Percentiles rank a stretch among this genome's conserved stretches.
Conservation (phyloP, 208 protist genomes). For the Acanthamoeba healyi region DNA sequence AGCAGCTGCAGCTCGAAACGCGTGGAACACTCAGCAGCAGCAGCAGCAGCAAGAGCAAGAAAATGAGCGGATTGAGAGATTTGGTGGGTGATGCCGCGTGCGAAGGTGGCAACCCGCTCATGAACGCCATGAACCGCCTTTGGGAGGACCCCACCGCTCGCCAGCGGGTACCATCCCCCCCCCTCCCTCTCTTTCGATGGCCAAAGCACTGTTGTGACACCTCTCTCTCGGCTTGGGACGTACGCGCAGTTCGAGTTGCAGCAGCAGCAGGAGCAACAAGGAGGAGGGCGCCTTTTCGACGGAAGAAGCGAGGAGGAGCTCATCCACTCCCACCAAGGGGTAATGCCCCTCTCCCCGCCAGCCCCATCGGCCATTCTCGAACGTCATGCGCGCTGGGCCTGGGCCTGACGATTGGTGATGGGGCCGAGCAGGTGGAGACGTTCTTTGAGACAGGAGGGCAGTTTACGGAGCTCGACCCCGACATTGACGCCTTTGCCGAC, state of each 20-base stretch:
- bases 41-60: not conserved
- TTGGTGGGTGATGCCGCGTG: not conserved
- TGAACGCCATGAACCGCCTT: conserved; percentile 9
- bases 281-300: not conserved
- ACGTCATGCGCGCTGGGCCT: too few species aligned
- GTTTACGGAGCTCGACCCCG: not conserved
- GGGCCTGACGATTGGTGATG: too few species aligned
- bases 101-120: conserved; percentile 2
- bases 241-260: conserved; percentile 12
- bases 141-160: conserved; percentile 6
- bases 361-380: not conserved
- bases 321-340: not conserved
- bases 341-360: not conserved
- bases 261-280: not conserved
- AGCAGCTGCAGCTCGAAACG: too few species aligned
- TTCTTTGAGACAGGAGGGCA: not conserved
- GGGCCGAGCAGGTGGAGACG: not conserved
- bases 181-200: too few species aligned
- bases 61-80: not conserved
- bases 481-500: conserved; percentile 4
- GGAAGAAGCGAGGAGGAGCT: not conserved
- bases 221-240: too few species aligned
- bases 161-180: not conserved
- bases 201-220: too few species aligned
- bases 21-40: too few species aligned